Evolutionary conservation across 352 stramenopile genomes (phyloP).

Genomic region (Globisporangium acanthophoron): DNA sequence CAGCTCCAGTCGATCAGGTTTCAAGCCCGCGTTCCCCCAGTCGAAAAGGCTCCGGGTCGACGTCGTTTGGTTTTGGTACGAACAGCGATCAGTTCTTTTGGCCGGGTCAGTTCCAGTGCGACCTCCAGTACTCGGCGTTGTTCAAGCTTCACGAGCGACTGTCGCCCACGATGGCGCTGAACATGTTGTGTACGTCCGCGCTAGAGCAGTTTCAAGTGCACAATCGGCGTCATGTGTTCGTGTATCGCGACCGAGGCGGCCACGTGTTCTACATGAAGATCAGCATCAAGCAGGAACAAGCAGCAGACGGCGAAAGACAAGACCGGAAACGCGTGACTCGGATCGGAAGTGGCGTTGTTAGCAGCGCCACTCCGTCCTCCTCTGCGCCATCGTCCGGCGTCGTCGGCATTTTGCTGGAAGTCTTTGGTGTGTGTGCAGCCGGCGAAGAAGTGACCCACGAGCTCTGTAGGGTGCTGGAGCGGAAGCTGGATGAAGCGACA

Average conservation of each 20-base stretch:
- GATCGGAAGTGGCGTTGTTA: slow-evolving; percentile 4
- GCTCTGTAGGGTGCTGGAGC: slow-evolving; percentile 68
- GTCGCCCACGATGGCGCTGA: slow-evolving; percentile 71
- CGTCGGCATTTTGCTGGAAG: slow-evolving; percentile 66
- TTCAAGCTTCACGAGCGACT: slow-evolving; percentile 82
- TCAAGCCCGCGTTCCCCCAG: slow-evolving; percentile 39
- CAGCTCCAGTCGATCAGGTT: slow-evolving; percentile 25
- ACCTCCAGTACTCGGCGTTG: slow-evolving; percentile 68
- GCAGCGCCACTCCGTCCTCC: neutral
- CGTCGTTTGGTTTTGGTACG: slow-evolving; percentile 15
- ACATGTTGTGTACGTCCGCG: slow-evolving; percentile 77
- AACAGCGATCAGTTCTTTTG: slow-evolving; percentile 63
- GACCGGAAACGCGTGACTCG: slow-evolving; percentile 13
- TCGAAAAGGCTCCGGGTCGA: slow-evolving; percentile 23
- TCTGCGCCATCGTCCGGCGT: neutral
- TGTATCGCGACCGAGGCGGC: slow-evolving; percentile 78
- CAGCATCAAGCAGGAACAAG: slow-evolving; percentile 39
- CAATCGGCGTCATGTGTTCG: slow-evolving; percentile 84
- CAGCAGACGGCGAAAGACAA: neutral
- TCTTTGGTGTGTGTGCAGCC: slow-evolving; percentile 77
- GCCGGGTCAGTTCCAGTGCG: slow-evolving; percentile 84
- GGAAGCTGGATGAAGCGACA: slow-evolving; percentile 84
- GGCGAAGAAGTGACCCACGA: slow-evolving; percentile 84
- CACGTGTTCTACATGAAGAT: slow-evolving; percentile 90
- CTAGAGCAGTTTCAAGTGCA: slow-evolving; percentile 88